Base-by-base conservation (phyloP, 352 stramenopile genomes). In the Thalassiosira livingstoniorum region DNA sequence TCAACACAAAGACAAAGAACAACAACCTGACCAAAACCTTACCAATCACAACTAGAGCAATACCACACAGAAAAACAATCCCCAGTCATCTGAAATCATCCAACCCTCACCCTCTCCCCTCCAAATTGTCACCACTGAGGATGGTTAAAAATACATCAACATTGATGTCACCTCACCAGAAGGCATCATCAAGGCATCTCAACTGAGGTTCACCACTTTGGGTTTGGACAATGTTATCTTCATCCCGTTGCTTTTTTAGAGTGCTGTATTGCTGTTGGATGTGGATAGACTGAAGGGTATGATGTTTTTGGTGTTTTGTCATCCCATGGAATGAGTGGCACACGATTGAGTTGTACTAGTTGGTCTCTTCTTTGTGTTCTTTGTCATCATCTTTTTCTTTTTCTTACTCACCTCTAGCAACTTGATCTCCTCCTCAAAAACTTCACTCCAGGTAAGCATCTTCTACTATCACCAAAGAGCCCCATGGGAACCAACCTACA, bases 141-240 rank as follows among this genome's bases (percentile, higher is more conserved):
- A 83, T 71, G 83, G 83, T 37, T 66, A 63, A 34, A 86, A 83
- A 25, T 90, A 89, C 67, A 73, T 90, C 25, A 90, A 90, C 43
- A 74, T 90, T n/a, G 78, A 90, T 51, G 80, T 83, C 1, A 87
- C 78, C 2, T 82, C 72, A 2, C 27, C 57, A 0, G 58, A 80
- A 35, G 85, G 85, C 18, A 88, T 90, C 37, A 27, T 58, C 32
- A 61, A 60, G 39, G 85, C 85, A 13, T 80, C 63, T n/a, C 18
- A 75, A 39, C 39, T 84, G 21, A 65, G 71, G 27, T 86, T 90
- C 54, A 73, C 53, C 10, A 75, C 71, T 0, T 85, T 58, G n/a
- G 37, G 62, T 29, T 54, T 90, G 42, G 81, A 72, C 2, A 71
- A 90, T 77, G 62, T 88, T 7, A 67, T 88, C 2, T 83, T 88